Conservation (phyloP, 441 rosid genomes). For the Macaranga tanarius region DNA sequence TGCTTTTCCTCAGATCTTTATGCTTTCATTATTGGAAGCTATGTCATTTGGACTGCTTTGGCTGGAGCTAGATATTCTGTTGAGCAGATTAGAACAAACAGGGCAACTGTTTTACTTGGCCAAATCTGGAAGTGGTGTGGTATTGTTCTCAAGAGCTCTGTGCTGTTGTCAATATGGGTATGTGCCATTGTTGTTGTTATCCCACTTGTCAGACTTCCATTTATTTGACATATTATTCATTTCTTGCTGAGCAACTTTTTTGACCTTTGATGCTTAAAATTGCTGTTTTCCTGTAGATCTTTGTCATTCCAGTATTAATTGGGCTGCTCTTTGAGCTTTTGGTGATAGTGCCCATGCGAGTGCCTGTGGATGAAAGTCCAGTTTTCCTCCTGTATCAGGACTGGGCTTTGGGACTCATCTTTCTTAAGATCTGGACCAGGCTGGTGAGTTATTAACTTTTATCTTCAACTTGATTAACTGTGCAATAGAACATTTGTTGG, state of each 20-base stretch:
- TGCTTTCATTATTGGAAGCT: slow-evolving; percentile 92
- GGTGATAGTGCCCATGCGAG: slow-evolving; percentile 98
- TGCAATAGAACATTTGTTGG: neutral
- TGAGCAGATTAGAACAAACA: slow-evolving; percentile 69
- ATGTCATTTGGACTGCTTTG: slow-evolving; percentile 79
- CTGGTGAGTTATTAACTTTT: slow-evolving; percentile 49
- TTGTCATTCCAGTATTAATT: slow-evolving; percentile 86
- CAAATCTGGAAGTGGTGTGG: slow-evolving; percentile 88
- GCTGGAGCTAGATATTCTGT: slow-evolving; percentile 83
- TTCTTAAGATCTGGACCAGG: slow-evolving; percentile 96
- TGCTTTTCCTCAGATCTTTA: slow-evolving; percentile 56
- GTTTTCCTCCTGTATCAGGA: slow-evolving; percentile 97
- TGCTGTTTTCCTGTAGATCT: slow-evolving; percentile 45
- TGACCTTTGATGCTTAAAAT: slow-evolving; percentile 4
- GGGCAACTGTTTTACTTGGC: slow-evolving; percentile 57
- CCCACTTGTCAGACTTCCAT: slow-evolving; percentile 7
- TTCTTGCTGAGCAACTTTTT: neutral
- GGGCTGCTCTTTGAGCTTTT: slow-evolving; percentile 93
- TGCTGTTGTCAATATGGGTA: slow-evolving; percentile 89
- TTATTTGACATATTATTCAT: neutral
- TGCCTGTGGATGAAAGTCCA: slow-evolving; percentile 98
- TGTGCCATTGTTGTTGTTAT: slow-evolving; percentile 12
- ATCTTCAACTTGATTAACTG: slow-evolving; percentile 3
- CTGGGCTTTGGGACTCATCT: slow-evolving; percentile 96
- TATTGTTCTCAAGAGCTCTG: slow-evolving; percentile 77